phyloP scores from a whole-genome alignment of 2,329 filamentous ascomycete species.

The Dendrostoma leiphaemia region DNA sequence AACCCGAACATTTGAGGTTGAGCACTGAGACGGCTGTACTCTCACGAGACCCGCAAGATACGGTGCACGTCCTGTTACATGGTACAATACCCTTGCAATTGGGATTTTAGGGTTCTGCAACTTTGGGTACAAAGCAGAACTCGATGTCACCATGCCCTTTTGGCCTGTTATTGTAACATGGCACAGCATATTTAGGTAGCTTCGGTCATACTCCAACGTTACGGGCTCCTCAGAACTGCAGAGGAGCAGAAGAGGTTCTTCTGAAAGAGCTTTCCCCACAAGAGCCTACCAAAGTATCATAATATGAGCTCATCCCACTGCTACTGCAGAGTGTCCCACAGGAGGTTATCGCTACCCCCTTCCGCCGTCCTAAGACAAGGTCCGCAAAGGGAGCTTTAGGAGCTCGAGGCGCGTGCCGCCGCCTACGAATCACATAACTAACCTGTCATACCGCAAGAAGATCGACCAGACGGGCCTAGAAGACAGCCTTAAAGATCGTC shows the following conservation, averaged over 20 bases:
- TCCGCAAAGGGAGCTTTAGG: background rate
- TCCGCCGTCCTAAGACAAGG: background rate
- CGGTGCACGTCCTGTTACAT: no score
- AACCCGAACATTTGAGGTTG: no score
- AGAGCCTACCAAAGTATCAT: no score
- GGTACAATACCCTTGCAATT: background rate
- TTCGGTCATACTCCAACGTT: background rate
- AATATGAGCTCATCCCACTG: background rate
- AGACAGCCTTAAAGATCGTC: background rate
- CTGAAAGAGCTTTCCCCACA: no score
- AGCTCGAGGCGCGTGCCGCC: no score
- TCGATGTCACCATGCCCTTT: constrained; percentile 2
- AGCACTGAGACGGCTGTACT: no score
- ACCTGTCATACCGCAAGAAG: constrained; percentile 8
- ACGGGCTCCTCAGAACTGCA: background rate
- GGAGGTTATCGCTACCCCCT: no score
- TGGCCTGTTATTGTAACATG: constrained; percentile 2
- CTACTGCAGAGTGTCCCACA: background rate
- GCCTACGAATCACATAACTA: constrained; percentile 3
- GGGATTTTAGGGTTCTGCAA: background rate
- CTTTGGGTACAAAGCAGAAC: background rate
- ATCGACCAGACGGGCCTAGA: background rate
- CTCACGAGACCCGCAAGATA: no score
- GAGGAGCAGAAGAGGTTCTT: no score
- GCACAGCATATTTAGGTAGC: constrained; percentile 5